Conservation (phyloP, 331 rosid species). For the Quercus tomentella region DNA sequence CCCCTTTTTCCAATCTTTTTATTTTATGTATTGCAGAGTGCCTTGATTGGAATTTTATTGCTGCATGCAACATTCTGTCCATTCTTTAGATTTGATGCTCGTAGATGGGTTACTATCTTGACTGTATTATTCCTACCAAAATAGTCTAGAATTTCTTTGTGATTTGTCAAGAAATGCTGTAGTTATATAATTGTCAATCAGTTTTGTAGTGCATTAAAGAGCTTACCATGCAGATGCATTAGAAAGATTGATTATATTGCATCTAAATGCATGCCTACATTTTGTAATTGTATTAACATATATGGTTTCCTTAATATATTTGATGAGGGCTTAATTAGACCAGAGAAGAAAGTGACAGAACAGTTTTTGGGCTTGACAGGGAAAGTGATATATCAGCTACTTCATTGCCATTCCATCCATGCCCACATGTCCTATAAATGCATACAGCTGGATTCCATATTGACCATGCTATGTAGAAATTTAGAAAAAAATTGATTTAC, state of each 20-base stretch:
- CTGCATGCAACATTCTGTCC: background rate
- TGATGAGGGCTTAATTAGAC: background rate
- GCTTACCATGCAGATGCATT: background rate
- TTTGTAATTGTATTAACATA: background rate
- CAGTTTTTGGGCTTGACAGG: slow-evolving; percentile 9
- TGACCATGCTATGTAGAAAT: background rate
- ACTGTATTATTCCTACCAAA: background rate
- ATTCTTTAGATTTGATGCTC: background rate
- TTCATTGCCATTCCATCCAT: slow-evolving; percentile 18
- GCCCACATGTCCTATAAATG: slow-evolving; percentile 34
- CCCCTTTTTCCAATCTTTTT: background rate
- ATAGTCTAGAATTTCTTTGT: background rate
- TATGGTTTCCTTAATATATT: background rate
- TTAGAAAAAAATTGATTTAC: background rate
- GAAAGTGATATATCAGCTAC: slow-evolving; percentile 41
- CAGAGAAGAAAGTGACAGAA: slow-evolving; percentile 17
- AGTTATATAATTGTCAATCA: background rate
- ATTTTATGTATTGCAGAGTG: background rate
- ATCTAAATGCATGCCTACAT: background rate
- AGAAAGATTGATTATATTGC: background rate
- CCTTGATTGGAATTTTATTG: background rate
- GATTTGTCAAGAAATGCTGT: background rate
- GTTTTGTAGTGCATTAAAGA: background rate
- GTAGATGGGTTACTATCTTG: background rate
- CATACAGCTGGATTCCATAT: slow-evolving; percentile 18